These are phyloP conservation scores for Ceratocystis alfenasii DNA, from an alignment of 2,329 filamentous ascomycete genomes.

Conservation along the genomic window DNA sequence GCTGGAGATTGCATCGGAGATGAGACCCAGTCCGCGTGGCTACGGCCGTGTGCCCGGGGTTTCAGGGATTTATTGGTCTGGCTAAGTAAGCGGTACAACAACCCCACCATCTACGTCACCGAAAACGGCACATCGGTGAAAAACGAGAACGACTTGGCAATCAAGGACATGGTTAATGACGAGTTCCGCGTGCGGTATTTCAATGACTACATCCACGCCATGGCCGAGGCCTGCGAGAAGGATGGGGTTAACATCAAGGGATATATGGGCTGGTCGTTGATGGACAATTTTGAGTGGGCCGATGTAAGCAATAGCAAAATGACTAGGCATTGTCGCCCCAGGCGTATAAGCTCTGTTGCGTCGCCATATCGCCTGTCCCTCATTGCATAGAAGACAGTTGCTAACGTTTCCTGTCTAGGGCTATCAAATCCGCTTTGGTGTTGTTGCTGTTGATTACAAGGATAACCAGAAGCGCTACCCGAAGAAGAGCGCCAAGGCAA, in stretches of 20 bases:
- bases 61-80: slow-evolving; percentile 68
- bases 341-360: too few species aligned
- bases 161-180: slow-evolving; percentile 63
- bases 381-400: slow-evolving; percentile 44
- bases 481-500: slow-evolving; percentile 69
- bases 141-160: slow-evolving; percentile 63
- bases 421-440: slow-evolving; percentile 75
- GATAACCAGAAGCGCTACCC: slow-evolving; percentile 66
- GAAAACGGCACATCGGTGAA: slow-evolving; percentile 81
- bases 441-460: slow-evolving; percentile 71
- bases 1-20: slow-evolving; percentile 61
- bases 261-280: slow-evolving; percentile 77
- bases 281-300: slow-evolving; percentile 92
- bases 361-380: too few species aligned
- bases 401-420: slow-evolving; percentile 70
- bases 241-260: slow-evolving; percentile 69
- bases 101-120: slow-evolving; percentile 73
- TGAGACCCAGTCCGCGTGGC: slow-evolving; percentile 72
- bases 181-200: slow-evolving; percentile 75
- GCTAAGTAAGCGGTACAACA: slow-evolving; percentile 63
- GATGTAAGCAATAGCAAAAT: slow-evolving; percentile 34
- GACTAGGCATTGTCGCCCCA: too few species aligned
- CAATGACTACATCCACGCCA: slow-evolving; percentile 59
- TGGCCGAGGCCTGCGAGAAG: slow-evolving; percentile 57
- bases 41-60: slow-evolving; percentile 61